A percentile compares a stretch with the other conserved stretches of the same genome.
phyloP scores from a whole-genome alignment of 2,329 filamentous ascomycete genomes.

The Penicillium sp. region DNA sequence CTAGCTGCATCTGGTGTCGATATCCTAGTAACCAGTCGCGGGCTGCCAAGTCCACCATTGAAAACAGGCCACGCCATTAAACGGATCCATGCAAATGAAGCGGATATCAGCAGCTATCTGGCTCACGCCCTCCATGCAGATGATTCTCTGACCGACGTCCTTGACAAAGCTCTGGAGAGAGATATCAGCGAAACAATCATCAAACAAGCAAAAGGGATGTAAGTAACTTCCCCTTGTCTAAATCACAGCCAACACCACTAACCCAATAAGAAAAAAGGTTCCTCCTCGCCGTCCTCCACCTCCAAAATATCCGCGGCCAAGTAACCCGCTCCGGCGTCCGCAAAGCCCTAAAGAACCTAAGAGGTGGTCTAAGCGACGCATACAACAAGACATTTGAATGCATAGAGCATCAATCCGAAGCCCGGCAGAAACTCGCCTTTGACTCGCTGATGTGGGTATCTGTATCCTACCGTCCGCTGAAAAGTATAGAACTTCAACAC shows the following conservation, averaged over 20 bases:
- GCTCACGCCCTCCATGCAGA: neutral
- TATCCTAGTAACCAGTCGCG: neutral
- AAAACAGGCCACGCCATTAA: neutral
- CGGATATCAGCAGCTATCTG: neutral
- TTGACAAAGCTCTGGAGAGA: neutral
- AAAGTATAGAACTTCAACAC: neutral
- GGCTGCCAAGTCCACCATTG: neutral
- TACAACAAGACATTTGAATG: constrained; percentile 1
- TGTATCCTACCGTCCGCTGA: neutral
- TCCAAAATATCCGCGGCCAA: constrained; percentile 1
- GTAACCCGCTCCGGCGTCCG: constrained; percentile 2
- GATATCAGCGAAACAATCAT: neutral
- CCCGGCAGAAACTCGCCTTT: neutral
- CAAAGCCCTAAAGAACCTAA: neutral
- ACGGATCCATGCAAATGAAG: neutral
- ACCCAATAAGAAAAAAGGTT: neutral
- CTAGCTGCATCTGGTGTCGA: neutral
- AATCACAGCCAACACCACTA: too few species aligned
- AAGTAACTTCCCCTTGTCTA: neutral
- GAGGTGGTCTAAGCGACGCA: constrained; percentile 1
- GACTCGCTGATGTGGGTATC: constrained; percentile 2
- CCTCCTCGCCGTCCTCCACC: constrained; percentile 1
- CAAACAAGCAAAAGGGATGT: neutral
- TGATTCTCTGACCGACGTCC: neutral
- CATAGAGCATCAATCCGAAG: neutral